Base-by-base conservation (phyloP, 805 yeast genomes). In the Candida palmyrensis region DNA sequence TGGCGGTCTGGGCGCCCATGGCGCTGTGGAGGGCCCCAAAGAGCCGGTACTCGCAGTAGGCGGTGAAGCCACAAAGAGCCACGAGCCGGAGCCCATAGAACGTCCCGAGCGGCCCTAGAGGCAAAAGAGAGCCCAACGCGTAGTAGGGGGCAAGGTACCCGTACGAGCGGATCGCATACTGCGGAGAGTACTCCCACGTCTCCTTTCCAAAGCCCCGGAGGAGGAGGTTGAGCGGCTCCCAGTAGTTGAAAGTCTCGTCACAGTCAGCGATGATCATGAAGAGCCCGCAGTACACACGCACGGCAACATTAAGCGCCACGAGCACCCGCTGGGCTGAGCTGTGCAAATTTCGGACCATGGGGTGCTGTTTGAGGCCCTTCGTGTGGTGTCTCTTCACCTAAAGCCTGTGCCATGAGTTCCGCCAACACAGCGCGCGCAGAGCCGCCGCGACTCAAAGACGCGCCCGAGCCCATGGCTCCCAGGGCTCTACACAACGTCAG, bases 171-270 rank as follows among this genome's bases (percentile, higher is more conserved):
- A 89, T 85, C 12, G 95, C 86, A 48, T 75, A 86, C 34, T 72
- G 82, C 0, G 97, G 96, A 0, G 96, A 85, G 54, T 89, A 90
- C 51, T 89, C 97, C 97, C 97, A 89, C 0, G 97, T 89, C 55
- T 88, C 88, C 46, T 88, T 83, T 2, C 97, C 97, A 54, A 87
- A 86, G 2, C 82, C 82, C 43, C 95, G 71, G 1, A 81, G 57
- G 22, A 89, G 44, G 32, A 82, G 67, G 52, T 90, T 89, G 37
- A 90, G 62, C 1, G 97, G 96, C 43, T 90, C 97, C 90, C 96
- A 88, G 59, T 85, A 90, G 52, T 90, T 90, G 71, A 75, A 90
- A 0, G 79, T 75, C 55, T 90, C 97, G 55, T 90, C 97, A 53
- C 97, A 89, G 48, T 89, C 97, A 2, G 92, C 76, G 18, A 90